These are phyloP conservation scores for Pulveroboletus sp. DNA, from an alignment of 768 basidiomycete species.

Conservation along the genomic window DNA sequence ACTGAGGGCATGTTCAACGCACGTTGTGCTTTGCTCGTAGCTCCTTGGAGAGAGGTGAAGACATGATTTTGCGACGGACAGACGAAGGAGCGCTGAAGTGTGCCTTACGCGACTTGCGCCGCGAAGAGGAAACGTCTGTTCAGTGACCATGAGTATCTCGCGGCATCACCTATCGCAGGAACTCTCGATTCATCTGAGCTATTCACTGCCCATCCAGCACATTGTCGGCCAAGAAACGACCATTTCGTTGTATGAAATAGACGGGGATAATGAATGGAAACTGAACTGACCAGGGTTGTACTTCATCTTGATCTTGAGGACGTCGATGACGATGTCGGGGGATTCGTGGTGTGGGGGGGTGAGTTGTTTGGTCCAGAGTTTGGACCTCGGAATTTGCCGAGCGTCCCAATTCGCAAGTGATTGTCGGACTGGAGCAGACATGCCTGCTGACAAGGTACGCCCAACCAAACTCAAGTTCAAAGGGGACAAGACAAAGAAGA, in stretches of 20 bases:
- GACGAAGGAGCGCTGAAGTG: slow-evolving; percentile 97
- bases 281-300: slow-evolving; percentile 73
- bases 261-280: slow-evolving; percentile 17
- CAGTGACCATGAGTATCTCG: slow-evolving; percentile 32
- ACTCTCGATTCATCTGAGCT: slow-evolving; percentile 41
- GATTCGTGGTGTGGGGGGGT: slow-evolving; percentile 20
- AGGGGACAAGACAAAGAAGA: slow-evolving; percentile 83
- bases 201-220: slow-evolving; percentile 53
- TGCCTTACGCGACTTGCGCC: slow-evolving; percentile 97
- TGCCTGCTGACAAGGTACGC: slow-evolving; percentile 50
- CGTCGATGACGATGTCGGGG: slow-evolving; percentile 50
- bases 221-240: slow-evolving; percentile 27
- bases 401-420: not conserved
- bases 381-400: slow-evolving; percentile 26
- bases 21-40: slow-evolving; percentile 91
- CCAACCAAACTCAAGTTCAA: slow-evolving; percentile 85
- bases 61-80: slow-evolving; percentile 97
- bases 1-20: slow-evolving; percentile 32
- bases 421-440: slow-evolving; percentile 6
- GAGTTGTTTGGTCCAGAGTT: slow-evolving; percentile 38
- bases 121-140: slow-evolving; percentile 84
- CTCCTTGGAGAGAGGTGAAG: slow-evolving; percentile 92
- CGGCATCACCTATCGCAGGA: slow-evolving; percentile 11
- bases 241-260: slow-evolving; percentile 24
- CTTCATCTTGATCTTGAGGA: slow-evolving; percentile 76